Evolutionary conservation across 1,139 yeast genomes (phyloP).

Genomic region (Sugiyamaella pinicola): DNA sequence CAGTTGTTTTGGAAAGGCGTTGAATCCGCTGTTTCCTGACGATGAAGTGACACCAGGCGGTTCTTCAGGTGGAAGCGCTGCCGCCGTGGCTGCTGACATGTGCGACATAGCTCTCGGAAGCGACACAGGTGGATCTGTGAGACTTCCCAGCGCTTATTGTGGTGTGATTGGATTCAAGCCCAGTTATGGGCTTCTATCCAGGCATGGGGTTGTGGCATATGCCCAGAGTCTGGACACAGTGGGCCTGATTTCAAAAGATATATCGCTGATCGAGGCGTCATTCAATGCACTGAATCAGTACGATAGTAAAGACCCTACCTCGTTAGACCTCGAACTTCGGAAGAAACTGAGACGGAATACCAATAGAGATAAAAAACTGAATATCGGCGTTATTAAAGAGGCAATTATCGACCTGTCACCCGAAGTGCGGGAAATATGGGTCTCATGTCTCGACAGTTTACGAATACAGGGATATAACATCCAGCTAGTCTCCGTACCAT

Average conservation of each 20-base stretch:
- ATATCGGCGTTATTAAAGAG: slow-evolving; percentile 74
- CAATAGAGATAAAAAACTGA: slow-evolving; percentile 36
- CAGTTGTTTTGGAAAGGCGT: slow-evolving; percentile 55
- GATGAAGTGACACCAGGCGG: slow-evolving; percentile 69
- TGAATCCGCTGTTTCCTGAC: slow-evolving; percentile 58
- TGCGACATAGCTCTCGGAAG: slow-evolving; percentile 81
- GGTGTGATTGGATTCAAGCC: slow-evolving; percentile 89
- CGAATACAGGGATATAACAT: slow-evolving; percentile 57
- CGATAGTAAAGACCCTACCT: slow-evolving; percentile 83
- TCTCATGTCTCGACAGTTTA: slow-evolving; percentile 47
- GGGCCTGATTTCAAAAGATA: slow-evolving; percentile 66
- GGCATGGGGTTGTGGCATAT: slow-evolving; percentile 91
- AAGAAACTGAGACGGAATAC: slow-evolving; percentile 26
- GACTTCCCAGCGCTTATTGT: slow-evolving; percentile 89
- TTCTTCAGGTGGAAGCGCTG: slow-evolving; percentile 95
- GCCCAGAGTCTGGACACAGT: slow-evolving; percentile 96
- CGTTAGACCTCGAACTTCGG: slow-evolving; percentile 47
- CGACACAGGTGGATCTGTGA: slow-evolving; percentile 95
- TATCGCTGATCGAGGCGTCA: slow-evolving; percentile 51
- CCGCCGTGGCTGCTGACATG: slow-evolving; percentile 73
- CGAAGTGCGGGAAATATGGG: slow-evolving; percentile 53
- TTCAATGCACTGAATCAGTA: slow-evolving; percentile 57
- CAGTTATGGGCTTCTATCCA: slow-evolving; percentile 82
- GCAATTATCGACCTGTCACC: slow-evolving; percentile 59
- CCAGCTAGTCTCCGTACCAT: slow-evolving; percentile 67